Evolutionary conservation across 441 rosid genomes (phyloP).

Genomic region (Eruca vesicaria): DNA sequence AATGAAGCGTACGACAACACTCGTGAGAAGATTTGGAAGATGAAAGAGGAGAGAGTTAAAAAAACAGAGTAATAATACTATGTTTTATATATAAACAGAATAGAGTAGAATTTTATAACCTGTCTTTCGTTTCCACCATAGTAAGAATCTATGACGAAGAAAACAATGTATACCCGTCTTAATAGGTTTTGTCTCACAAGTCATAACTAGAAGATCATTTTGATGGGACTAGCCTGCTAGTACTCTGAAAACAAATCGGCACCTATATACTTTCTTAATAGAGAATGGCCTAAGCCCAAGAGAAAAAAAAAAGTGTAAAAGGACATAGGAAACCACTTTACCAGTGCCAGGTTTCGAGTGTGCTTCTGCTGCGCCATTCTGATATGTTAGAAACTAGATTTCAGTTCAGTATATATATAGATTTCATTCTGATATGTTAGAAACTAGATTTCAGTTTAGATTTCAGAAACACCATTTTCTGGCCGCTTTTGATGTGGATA

Average conservation of each 20-base stretch:
- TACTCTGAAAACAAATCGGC: too few species aligned
- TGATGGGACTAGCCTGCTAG: not conserved
- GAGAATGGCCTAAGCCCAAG: too few species aligned
- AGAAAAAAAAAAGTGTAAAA: too few species aligned
- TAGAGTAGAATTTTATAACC: not conserved
- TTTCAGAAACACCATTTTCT: too few species aligned
- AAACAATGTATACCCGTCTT: not conserved
- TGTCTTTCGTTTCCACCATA: not conserved
- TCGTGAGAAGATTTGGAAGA: constrained; percentile 33
- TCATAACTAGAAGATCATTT: too few species aligned
- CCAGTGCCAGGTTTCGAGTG: constrained; percentile 93
- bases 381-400: too few species aligned
- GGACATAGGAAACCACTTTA: not conserved
- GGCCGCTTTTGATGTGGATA: too few species aligned
- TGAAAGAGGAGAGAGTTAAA: constrained; percentile 35
- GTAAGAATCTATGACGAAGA: not conserved
- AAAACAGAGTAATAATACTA: constrained; percentile 20
- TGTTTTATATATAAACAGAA: not conserved
- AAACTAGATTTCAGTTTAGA: too few species aligned
- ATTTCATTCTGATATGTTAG: too few species aligned
- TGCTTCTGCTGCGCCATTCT: constrained; percentile 97
- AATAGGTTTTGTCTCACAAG: too few species aligned
- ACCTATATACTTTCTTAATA: too few species aligned
- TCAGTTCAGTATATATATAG: too few species aligned
- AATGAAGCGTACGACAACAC: constrained; percentile 26